These are phyloP conservation scores for Termitomyces sp. DNA, from an alignment of 768 basidiomycete genomes.

Conservation along the genomic window DNA sequence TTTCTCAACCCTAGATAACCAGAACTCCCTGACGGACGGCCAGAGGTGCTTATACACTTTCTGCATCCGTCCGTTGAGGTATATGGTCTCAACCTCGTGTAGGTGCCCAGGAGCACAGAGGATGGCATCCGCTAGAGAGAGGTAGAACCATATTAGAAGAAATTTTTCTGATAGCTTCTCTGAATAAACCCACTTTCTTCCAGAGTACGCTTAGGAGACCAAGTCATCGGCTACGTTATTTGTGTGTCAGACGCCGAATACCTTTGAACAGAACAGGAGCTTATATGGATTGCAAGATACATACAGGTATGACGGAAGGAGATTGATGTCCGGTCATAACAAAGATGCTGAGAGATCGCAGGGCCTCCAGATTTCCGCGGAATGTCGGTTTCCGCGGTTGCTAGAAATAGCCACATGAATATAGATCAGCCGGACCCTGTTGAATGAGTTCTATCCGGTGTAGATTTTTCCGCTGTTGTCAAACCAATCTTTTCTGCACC, in stretches of 20 bases:
- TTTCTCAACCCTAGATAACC: conserved; percentile 37
- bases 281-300: conserved; percentile 28
- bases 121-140: conserved; percentile 34
- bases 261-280: conserved; percentile 16
- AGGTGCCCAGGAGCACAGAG: conserved; percentile 40
- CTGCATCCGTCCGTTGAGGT: conserved; percentile 45
- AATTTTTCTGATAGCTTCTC: background rate
- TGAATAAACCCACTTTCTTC: conserved; percentile 31
- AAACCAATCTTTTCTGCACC: background rate
- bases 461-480: background rate
- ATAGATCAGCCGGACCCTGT: background rate
- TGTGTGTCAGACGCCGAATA: conserved; percentile 15
- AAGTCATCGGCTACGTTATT: conserved; percentile 22
- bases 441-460: background rate
- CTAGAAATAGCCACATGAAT: conserved; percentile 8
- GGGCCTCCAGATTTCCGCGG: conserved; percentile 18
- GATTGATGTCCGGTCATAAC: conserved; percentile 17
- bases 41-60: conserved; percentile 56
- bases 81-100: conserved; percentile 42
- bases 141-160: background rate
- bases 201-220: conserved; percentile 33
- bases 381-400: conserved; percentile 18
- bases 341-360: conserved; percentile 26
- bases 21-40: conserved; percentile 50
- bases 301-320: conserved; percentile 20